A percentile compares a stretch with the other conserved stretches of the same genome.
Conservation (phyloP, 495 filamentous ascomycete species). For the Opeltia flavorubescens region DNA sequence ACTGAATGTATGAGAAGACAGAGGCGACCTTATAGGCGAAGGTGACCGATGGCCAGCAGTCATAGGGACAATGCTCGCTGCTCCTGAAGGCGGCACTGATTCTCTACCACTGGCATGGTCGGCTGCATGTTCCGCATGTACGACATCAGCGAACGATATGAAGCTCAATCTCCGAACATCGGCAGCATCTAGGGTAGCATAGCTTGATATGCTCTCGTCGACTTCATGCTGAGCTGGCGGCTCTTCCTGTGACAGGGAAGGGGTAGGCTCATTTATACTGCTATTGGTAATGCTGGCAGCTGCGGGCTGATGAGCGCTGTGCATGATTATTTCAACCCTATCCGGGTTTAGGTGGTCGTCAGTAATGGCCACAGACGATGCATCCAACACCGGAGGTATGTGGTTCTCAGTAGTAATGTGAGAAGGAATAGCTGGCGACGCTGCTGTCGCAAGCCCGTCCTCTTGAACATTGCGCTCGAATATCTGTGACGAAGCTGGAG, state of each 20-base stretch:
- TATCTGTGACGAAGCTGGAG: slow-evolving; percentile 66
- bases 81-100: slow-evolving; percentile 39
- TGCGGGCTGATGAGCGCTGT: slow-evolving; percentile 67
- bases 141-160: slow-evolving; percentile 88
- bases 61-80: slow-evolving; percentile 25
- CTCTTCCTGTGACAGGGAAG: slow-evolving; percentile 42
- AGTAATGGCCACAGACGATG: slow-evolving; percentile 78
- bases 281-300: slow-evolving; percentile 42
- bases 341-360: slow-evolving; percentile 62
- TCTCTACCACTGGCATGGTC: slow-evolving; percentile 39
- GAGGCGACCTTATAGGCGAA: slow-evolving; percentile 54
- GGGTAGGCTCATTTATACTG: slow-evolving; percentile 20
- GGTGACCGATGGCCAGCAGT: slow-evolving; percentile 52
- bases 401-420: slow-evolving; percentile 87
- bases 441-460: slow-evolving; percentile 43
- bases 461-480: slow-evolving; percentile 93
- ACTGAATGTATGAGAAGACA: slow-evolving; percentile 46
- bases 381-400: slow-evolving; percentile 81
- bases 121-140: slow-evolving; percentile 71
- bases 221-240: slow-evolving; percentile 33
- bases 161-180: slow-evolving; percentile 79
- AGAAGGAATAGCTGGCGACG: slow-evolving; percentile 62
- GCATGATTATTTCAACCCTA: slow-evolving; percentile 77
- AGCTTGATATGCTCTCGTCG: slow-evolving; percentile 49
- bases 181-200: slow-evolving; percentile 54